phyloP scores from a whole-genome alignment of 306 rosid species.

The Argentina anserina region DNA sequence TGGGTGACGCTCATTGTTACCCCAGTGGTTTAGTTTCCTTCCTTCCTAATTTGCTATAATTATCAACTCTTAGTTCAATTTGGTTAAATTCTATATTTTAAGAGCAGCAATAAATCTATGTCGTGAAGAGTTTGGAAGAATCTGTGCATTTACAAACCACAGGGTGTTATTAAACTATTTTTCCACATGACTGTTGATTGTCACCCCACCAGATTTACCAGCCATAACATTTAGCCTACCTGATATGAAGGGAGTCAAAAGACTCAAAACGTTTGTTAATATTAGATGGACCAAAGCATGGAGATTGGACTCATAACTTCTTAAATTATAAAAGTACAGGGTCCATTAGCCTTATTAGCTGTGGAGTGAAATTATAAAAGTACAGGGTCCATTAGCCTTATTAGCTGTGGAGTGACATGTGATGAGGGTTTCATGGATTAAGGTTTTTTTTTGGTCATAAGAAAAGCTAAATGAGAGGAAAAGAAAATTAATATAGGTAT shows the following conservation, averaged over 20 bases:
- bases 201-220: background rate
- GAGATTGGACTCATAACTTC: too few relatives aligned
- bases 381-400: background rate
- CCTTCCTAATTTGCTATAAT: background rate
- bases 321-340: background rate
- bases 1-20: background rate
- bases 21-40: background rate
- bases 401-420: background rate
- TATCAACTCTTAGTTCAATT: background rate
- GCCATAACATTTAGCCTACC: background rate
- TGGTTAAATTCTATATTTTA: background rate
- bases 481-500: background rate
- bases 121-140: background rate
- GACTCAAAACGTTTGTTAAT: background rate
- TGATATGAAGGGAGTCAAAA: too few relatives aligned
- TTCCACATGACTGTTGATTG: background rate
- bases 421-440: background rate
- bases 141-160: background rate
- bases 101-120: background rate
- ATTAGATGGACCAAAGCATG: background rate
- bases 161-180: background rate
- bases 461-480: too few relatives aligned
- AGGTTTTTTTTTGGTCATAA: background rate
- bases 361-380: too few relatives aligned
- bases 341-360: background rate